Evolutionary conservation across 1,284 basidiomycete species (phyloP), one percentile per base, ranked within the genome.

Genomic region (Cutaneotrichosporon mucoides): DNA sequence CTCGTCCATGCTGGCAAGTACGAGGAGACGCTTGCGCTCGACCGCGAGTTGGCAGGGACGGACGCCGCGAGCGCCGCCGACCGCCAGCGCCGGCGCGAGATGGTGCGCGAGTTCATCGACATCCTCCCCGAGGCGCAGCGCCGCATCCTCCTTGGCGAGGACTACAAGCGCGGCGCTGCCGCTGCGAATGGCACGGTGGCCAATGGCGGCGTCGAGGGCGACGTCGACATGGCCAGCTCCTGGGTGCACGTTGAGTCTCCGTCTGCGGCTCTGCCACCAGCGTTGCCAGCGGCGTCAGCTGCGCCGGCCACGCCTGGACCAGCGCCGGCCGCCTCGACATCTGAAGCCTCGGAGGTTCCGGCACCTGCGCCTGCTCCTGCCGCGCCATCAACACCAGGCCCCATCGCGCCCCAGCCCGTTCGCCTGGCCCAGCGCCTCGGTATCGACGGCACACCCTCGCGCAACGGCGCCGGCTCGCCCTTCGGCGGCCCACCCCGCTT

Each of bases 1-100:
- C 82, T 91, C 4, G 84, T 92, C 37, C 88, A 90, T 69, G 82
- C 82, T 6, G 90, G 89, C 4, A 83, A 85, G 61, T 87, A 88
- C 68, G 80, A 83, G 0, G 84, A 86, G 37, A 88, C 88, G 1
- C 83, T 92, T 63, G 86, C 87, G 72, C 81, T 89, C 38, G 90
- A 92, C 76, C 83, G 84, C 58, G 79, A 73, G 60, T 66, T 72
- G 55, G 78, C 65, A 38, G 84, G 85, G 13, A 24, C 24, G 24
- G 64, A 61, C 36, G 68, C 66, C 24, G 72, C 69, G 2, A 68
- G 63, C 11, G 70, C 73, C 24, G 66, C 66, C 15, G 73, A 75
- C 56, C 62, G 71, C 49, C 73, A 76, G 57, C 82, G 88, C 33
- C 81, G 83, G 16, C 82, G 78, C 44, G 76, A 85, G 65, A 88